These are phyloP conservation scores for Lactifluus subvellereus DNA, from an alignment of 768 basidiomycete genomes.

Conservation along the genomic window DNA sequence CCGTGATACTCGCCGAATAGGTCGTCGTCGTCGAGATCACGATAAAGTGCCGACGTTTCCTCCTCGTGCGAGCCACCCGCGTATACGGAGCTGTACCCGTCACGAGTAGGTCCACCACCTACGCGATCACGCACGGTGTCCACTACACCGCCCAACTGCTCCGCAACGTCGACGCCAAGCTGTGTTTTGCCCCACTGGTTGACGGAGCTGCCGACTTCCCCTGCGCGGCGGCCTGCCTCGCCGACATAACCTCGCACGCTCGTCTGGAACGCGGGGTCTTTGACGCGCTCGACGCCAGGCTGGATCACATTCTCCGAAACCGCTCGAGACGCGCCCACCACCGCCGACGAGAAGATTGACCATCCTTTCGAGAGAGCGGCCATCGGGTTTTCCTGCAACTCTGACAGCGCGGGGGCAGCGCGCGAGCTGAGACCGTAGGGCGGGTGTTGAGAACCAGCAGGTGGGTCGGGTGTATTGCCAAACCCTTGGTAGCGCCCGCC, in stretches of 20 bases:
- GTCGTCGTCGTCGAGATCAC: constrained; percentile 54
- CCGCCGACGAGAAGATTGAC: constrained; percentile 88
- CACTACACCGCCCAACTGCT: constrained; percentile 65
- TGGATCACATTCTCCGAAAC: constrained; percentile 88
- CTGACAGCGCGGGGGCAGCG: constrained; percentile 68
- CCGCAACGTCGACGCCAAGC: constrained; percentile 82
- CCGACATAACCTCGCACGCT: constrained; percentile 67
- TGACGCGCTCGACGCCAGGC: constrained; percentile 76
- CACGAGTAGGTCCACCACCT: constrained; percentile 47
- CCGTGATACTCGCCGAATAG: constrained; percentile 32
- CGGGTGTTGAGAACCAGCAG: constrained; percentile 49
- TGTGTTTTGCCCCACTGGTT: constrained; percentile 74
- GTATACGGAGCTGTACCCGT: constrained; percentile 32
- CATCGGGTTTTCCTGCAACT: constrained; percentile 82
- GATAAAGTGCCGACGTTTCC: constrained; percentile 58
- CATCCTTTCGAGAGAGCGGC: constrained; percentile 89
- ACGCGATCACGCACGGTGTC: constrained; percentile 55
- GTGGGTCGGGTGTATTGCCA: constrained; percentile 72
- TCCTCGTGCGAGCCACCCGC: constrained; percentile 47
- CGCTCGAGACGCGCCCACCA: constrained; percentile 69
- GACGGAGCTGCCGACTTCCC: constrained; percentile 53
- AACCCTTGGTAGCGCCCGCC: constrained; percentile 94
- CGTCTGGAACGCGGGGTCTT: constrained; percentile 74
- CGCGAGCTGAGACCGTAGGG: constrained; percentile 71
- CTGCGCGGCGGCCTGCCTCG: constrained; percentile 62